Evolutionary conservation across 306 rosid species (phyloP), one percentile per base, ranked within the genome.

Genomic region (Cercis canadensis): DNA sequence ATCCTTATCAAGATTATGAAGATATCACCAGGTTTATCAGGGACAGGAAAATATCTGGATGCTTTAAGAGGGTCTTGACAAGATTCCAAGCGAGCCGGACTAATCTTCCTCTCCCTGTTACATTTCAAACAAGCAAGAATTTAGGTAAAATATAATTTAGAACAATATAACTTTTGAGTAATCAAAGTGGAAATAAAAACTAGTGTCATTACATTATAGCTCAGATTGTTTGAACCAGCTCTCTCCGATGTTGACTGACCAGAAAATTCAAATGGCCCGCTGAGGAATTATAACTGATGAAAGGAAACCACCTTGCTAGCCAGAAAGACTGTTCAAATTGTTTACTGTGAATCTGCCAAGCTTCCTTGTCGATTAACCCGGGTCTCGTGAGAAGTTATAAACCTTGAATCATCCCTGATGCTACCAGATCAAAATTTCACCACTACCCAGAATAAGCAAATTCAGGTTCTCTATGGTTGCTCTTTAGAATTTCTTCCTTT

Each of bases 1-100:
- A 76, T 18, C 57, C 91, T 86, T 75, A 87, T 73, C 14, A 75
- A 45, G 64, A 46, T 51, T 17, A 67, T 15, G 70, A 82, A 75
- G 2, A 70, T 6, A 53, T 77, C 67, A 56, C 82, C 44, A 0
- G 57, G 63, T 77, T 62, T 90, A 41, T 88, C 91, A 12, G 91
- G 85, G 9, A 81, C 17, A n/a, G 70, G 7, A 67, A 78, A 44
- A 46, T 72, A 69, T 74, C 73, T 82, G 14, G 84, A 57, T 21
- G 79, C 32, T 40, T 80, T 84, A 44, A 60, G 49, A 29, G 76
- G 58, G 18, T 72, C 85, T 11, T 73, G 75, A 70, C 67, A 65
- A 82, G 71, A 50, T 36, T 85, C 85, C 54, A 49, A 39, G 47
- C 80, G 75, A 65, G 70, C 60, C 4, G 43, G 81, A 62, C 9